phyloP scores from a whole-genome alignment of 352 stramenopile genomes.

The Elongisporangium senticosum region DNA sequence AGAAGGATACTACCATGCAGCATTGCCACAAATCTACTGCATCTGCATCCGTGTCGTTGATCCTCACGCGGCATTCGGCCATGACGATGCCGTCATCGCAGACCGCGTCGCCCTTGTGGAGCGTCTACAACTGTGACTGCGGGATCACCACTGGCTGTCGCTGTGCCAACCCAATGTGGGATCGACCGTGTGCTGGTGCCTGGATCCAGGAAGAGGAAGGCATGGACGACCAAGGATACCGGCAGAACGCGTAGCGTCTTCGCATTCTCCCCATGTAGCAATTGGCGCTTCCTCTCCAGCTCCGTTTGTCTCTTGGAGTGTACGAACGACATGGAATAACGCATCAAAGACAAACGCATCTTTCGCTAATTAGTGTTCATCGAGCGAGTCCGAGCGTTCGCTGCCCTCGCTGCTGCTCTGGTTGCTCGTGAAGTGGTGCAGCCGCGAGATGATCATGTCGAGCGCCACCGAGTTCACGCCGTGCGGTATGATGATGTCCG shows the following conservation, averaged over 20 bases:
- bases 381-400: constrained; percentile 45
- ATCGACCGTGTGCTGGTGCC: constrained; percentile 3
- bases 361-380: constrained; percentile 13
- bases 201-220: constrained; percentile 9
- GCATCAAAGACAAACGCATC: constrained; percentile 3
- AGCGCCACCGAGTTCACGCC: constrained; percentile 92
- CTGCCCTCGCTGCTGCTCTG: constrained; percentile 36
- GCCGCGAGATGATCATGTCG: constrained; percentile 90
- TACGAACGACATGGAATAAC: constrained; percentile 1
- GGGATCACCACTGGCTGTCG: constrained; percentile 17
- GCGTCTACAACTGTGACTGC: constrained; percentile 19
- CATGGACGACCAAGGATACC: constrained; percentile 33
- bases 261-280: too few relatives aligned
- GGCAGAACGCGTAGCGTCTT: constrained; percentile 19
- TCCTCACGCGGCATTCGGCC: not conserved
- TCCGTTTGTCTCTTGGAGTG: constrained; percentile 1
- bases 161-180: constrained; percentile 27
- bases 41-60: not conserved
- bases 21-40: not conserved
- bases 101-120: not conserved
- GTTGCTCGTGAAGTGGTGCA: constrained; percentile 69
- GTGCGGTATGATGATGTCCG: constrained; percentile 94
- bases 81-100: not conserved
- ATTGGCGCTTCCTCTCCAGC: not conserved
- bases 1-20: not conserved